These are phyloP conservation scores for Aspergillus tanneri DNA, from an alignment of 2,329 filamentous ascomycete species.

Conservation along the genomic window DNA sequence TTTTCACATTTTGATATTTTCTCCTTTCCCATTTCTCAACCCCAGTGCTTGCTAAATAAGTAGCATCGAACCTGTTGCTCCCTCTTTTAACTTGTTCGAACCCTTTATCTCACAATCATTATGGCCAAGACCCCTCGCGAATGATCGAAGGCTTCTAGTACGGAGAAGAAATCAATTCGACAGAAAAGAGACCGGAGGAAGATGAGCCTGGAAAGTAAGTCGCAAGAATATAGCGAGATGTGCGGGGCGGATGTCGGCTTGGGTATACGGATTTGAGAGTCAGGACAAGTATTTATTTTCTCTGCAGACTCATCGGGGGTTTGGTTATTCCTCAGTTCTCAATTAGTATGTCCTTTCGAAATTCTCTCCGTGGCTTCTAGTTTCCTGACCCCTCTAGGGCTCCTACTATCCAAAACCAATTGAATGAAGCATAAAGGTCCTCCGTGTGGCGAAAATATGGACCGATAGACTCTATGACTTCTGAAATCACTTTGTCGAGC, in stretches of 20 bases:
- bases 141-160: too few relatives aligned
- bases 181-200: not conserved
- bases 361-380: not conserved
- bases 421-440: not conserved
- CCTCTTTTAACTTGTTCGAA: too few relatives aligned
- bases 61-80: too few relatives aligned
- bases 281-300: constrained; percentile 3
- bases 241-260: constrained; percentile 3
- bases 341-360: not conserved
- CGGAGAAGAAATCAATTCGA: not conserved
- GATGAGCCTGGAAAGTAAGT: not conserved
- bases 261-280: constrained; percentile 2
- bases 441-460: too few relatives aligned
- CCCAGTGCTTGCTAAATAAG: too few relatives aligned
- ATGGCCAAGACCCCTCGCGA: not conserved
- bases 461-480: too few relatives aligned
- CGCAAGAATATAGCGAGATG: not conserved
- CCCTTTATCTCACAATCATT: too few relatives aligned
- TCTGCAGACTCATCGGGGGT: constrained; percentile 1
- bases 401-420: not conserved
- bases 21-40: too few relatives aligned
- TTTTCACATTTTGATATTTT: too few relatives aligned
- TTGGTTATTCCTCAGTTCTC: not conserved
- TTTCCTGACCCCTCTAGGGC: not conserved
- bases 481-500: too few relatives aligned